These are phyloP conservation scores for Eimeria brunetti DNA, from an alignment of 169 alveolate genomes.

Conservation along the genomic window DNA sequence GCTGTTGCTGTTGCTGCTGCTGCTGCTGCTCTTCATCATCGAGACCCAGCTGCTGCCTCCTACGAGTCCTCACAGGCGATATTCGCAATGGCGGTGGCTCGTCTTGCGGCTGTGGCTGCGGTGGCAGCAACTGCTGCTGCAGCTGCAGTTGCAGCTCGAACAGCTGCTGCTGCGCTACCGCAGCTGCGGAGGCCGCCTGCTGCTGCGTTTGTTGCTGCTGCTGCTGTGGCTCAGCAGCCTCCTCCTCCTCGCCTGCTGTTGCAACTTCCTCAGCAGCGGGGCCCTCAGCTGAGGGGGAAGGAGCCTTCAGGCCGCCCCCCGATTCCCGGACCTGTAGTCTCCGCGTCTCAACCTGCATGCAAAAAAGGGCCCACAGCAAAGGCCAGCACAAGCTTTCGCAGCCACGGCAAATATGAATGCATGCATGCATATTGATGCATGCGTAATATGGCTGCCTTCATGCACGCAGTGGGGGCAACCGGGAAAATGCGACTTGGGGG, in stretches of 20 bases:
- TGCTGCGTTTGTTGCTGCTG: constrained; percentile 21
- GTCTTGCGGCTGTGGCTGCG: constrained; percentile 11
- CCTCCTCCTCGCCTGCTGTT: constrained; percentile 48
- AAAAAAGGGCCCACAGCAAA: neutral
- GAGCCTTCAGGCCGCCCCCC: constrained; percentile 32
- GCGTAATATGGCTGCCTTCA: neutral
- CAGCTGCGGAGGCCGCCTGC: constrained; percentile 21
- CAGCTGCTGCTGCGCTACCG: constrained; percentile 32
- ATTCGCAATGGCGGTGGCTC: constrained; percentile 32
- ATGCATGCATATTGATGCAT: neutral
- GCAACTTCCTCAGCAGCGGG: constrained; percentile 27
- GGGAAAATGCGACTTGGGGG: neutral
- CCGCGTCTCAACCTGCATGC: constrained; percentile 67
- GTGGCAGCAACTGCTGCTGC: constrained; percentile 57
- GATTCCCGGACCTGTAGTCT: constrained; percentile 52
- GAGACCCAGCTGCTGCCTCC: constrained; percentile 43
- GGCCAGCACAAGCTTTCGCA: neutral
- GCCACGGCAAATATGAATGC: neutral
- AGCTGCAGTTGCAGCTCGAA: constrained; percentile 26
- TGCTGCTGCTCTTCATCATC: constrained; percentile 54
- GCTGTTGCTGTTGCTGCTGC: constrained; percentile 60
- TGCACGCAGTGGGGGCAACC: neutral
- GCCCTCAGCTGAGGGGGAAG: constrained; percentile 2
- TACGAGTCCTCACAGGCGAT: constrained; percentile 45
- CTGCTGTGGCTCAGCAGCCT: neutral